Conservation (phyloP, 371 early-diverging fungal species). For the Zychaea mexicana region DNA sequence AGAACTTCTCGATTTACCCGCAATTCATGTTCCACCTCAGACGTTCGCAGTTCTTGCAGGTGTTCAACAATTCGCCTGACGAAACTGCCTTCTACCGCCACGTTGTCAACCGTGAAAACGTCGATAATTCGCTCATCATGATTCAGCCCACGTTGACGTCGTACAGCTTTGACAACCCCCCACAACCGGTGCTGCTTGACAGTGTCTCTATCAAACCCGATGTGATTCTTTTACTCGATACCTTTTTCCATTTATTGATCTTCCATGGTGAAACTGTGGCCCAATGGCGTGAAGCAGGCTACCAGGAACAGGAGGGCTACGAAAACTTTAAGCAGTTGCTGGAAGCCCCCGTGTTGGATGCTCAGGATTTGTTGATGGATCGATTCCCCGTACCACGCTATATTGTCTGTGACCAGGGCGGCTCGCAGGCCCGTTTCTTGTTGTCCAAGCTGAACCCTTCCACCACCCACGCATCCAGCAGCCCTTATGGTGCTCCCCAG, state of each 20-base stretch:
- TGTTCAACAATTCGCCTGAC: slow-evolving; percentile 99
- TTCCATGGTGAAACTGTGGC: slow-evolving; percentile 56
- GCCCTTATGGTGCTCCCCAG: slow-evolving; percentile 64
- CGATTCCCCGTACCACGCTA: slow-evolving; percentile 99
- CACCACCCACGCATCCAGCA: slow-evolving; percentile 86
- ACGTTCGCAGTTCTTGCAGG: slow-evolving; percentile 98
- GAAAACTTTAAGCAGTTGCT: slow-evolving; percentile 91
- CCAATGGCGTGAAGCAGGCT: slow-evolving; percentile 72
- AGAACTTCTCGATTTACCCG: slow-evolving; percentile 98
- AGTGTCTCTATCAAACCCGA: slow-evolving; percentile 97
- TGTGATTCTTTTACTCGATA: slow-evolving; percentile 95
- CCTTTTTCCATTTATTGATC: slow-evolving; percentile 69
- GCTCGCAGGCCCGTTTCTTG: slow-evolving; percentile 99
- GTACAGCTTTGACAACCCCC: slow-evolving; percentile 88
- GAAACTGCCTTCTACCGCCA: slow-evolving; percentile 98
- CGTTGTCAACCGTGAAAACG: slow-evolving; percentile 92
- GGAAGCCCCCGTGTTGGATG: slow-evolving; percentile 88
- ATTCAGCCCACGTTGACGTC: slow-evolving; percentile 98
- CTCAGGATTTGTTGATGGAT: slow-evolving; percentile 89
- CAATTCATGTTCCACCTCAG: slow-evolving; percentile 99
- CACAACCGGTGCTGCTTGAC: slow-evolving; percentile 97
- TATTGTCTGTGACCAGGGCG: slow-evolving; percentile 96
- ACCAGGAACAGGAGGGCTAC: slow-evolving; percentile 53
- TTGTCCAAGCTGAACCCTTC: slow-evolving; percentile 99
- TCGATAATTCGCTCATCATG: slow-evolving; percentile 97